Evolutionary conservation across 2,329 filamentous ascomycete species (phyloP).

Genomic region (Fusarium musae): DNA sequence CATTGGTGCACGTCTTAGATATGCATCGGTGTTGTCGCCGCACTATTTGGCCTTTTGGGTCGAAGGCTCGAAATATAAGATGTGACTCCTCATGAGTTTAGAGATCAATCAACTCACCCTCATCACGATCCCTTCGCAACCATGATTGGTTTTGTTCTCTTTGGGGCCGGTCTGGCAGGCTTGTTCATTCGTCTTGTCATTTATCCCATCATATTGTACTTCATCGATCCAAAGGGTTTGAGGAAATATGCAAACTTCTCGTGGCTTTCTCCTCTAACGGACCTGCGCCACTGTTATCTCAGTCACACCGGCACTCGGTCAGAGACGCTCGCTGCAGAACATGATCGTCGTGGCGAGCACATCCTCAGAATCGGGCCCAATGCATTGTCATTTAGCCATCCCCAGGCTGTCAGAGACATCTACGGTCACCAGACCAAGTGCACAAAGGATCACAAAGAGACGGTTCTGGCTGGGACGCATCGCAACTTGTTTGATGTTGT

Average conservation of each 20-base stretch:
- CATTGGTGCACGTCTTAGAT: neutral
- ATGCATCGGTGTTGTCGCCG: neutral
- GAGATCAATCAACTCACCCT: neutral
- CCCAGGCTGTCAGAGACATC: conserved; percentile 49
- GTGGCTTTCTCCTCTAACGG: conserved; percentile 34
- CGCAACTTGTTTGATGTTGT: conserved; percentile 63
- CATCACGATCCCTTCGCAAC: accelerated
- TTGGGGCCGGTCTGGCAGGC: conserved; percentile 1
- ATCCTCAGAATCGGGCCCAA: conserved; percentile 45
- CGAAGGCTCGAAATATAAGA: neutral
- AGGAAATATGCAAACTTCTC: conserved; percentile 36
- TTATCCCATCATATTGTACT: conserved; percentile 28
- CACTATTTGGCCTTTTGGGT: neutral
- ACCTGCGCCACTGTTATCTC: conserved; percentile 34
- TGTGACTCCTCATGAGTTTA: neutral
- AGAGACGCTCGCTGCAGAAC: conserved; percentile 58
- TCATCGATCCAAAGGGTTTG: conserved; percentile 51
- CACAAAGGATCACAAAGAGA: conserved; percentile 60
- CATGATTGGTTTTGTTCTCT: conserved; percentile 11
- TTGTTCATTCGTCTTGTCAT: conserved; percentile 26
- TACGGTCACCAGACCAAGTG: conserved; percentile 59
- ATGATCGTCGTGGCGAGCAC: conserved; percentile 51
- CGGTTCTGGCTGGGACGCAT: conserved; percentile 57
- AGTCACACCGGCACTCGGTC: conserved; percentile 52
- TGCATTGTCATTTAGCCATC: conserved; percentile 39